Base-by-base conservation (phyloP, 495 filamentous ascomycete species). In the Physcia stellaris region DNA sequence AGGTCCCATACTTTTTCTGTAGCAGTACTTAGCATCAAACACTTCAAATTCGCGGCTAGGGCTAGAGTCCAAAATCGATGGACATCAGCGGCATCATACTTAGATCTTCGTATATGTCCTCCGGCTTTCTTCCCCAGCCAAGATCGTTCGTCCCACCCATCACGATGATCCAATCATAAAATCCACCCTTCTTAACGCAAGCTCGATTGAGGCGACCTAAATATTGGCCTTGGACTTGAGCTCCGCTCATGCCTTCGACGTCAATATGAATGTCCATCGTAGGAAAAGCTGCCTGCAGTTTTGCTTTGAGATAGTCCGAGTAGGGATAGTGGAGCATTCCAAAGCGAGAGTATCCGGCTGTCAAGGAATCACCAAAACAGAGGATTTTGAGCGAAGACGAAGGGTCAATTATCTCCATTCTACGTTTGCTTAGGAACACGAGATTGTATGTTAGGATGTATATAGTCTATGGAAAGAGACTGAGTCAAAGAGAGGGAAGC, bases 321-420 rank as follows among this genome's bases (percentile, higher is more conserved):
- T 81, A 81, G 2, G 77, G 73, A 30, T 71, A 62, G 35, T 58
- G 62, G 6, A 53, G 28, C 10, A 43, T 24, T 19, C 70, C 71
- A 39, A 49, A 60, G 13, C 35, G 22, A 12, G 68, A 59, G 54
- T 63, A 79, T 23, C 77, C 77, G 12, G 59, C 58, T 16, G 75
- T 79, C 16, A 81, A 61, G 26, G 69, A 75, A 58, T 79, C 61
- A 52, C 77, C 77, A 48, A 80, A 77, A 59, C 75, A 78, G 20
- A 80, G 64, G 35, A 81, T 68, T 10, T 42, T 39, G 12, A 52
- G 39, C 28, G n/a, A n/a, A n/a, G n/a, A n/a, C n/a, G n/a, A n/a
- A n/a, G n/a, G n/a, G n/a, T n/a, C n/a, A n/a, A n/a, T n/a, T n/a
- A n/a, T n/a, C n/a, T n/a, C n/a, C n/a, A n/a, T n/a, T n/a, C n/a